Evolutionary conservation across 345 rosid species (phyloP).

Genomic region (Citrus sp.): DNA sequence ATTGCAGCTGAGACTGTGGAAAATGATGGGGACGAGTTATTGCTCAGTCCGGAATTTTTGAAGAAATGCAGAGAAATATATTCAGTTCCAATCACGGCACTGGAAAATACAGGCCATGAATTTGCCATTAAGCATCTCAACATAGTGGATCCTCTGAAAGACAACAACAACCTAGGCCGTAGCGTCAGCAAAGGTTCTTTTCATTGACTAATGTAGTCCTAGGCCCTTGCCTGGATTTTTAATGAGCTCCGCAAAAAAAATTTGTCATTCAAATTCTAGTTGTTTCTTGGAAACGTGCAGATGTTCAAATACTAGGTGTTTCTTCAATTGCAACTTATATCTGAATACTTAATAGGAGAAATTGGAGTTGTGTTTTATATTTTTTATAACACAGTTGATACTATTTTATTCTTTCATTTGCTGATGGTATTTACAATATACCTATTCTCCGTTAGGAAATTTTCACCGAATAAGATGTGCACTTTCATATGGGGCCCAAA

Average conservation of each 20-base stretch:
- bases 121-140: conserved; percentile 68
- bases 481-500: conserved; percentile 50
- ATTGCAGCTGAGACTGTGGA: conserved; percentile 35
- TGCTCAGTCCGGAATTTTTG: conserved; percentile 63
- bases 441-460: conserved; percentile 46
- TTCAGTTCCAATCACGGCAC: conserved; percentile 38
- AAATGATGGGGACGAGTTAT: conserved; percentile 33
- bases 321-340: background rate
- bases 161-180: conserved; percentile 84
- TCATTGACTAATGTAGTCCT: conserved; percentile 2
- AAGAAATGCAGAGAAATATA: conserved; percentile 40
- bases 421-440: background rate
- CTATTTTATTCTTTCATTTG: background rate
- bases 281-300: background rate
- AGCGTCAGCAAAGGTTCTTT: conserved; percentile 70
- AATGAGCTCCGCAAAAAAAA: background rate
- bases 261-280: background rate
- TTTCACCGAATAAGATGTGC: conserved; percentile 66
- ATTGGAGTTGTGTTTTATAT: background rate
- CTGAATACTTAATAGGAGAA: conserved; percentile 6
- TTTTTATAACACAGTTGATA: no score
- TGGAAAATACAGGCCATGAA: conserved; percentile 31
- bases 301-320: background rate
- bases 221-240: background rate
- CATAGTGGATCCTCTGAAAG: conserved; percentile 80